These are phyloP conservation scores for Nicotiana benthamiana DNA, from an alignment of 257 asterid species.

Conservation along the genomic window DNA sequence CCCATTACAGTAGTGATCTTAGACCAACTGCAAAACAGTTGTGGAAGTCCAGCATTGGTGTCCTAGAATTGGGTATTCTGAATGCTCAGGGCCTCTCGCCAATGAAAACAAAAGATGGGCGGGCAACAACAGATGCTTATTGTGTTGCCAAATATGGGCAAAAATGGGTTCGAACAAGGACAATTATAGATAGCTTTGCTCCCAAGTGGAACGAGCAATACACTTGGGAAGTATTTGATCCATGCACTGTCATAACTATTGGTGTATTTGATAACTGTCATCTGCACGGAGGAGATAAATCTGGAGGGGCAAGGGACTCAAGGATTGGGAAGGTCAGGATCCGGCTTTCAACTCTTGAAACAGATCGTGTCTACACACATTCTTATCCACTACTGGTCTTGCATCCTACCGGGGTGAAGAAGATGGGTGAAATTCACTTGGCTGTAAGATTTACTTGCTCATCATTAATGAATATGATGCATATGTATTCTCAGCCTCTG, in stretches of 20 bases:
- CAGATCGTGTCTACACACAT: conserved; percentile 60
- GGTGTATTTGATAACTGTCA: conserved; percentile 71
- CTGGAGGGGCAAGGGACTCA: conserved; percentile 41
- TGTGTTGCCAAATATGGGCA: conserved; percentile 68
- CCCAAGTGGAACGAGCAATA: conserved; percentile 78
- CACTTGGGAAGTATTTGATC: conserved; percentile 78
- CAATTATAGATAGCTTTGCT: conserved; percentile 56
- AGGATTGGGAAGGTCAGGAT: conserved; percentile 69
- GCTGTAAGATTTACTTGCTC: conserved; percentile 67
- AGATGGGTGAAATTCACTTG: conserved; percentile 74
- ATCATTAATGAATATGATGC: conserved; percentile 56
- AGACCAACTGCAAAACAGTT: conserved; percentile 65
- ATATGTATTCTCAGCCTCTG: conserved; percentile 53
- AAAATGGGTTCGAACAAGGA: conserved; percentile 66
- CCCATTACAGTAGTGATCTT: conserved; percentile 69
- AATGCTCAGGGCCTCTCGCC: conserved; percentile 54
- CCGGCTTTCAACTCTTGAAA: conserved; percentile 66
- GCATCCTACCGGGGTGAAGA: conserved; percentile 61
- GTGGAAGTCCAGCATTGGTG: conserved; percentile 65
- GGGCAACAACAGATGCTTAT: conserved; percentile 62
- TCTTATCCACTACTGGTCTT: conserved; percentile 60
- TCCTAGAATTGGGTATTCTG: conserved; percentile 61
- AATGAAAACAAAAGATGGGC: conserved; percentile 52
- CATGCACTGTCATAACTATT: conserved; percentile 59
- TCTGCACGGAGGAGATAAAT: conserved; percentile 49